Evolutionary conservation across 345 rosid genomes (phyloP).

Genomic region (Eucalyptus sp.): DNA sequence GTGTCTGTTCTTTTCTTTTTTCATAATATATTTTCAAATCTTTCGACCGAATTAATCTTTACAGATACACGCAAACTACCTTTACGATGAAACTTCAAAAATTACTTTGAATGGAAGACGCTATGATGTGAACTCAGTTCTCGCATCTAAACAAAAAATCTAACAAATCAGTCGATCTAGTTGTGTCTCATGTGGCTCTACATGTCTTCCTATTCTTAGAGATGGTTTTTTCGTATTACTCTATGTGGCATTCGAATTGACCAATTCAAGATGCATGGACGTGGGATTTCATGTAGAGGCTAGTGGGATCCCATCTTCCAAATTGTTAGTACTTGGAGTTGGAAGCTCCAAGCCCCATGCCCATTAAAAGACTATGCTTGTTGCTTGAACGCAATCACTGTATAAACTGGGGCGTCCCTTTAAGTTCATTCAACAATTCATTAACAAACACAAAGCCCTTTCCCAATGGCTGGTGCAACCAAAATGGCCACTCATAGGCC

Average conservation of each 20-base stretch:
- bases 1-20: not conserved
- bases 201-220: not conserved
- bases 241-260: not conserved
- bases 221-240: not conserved
- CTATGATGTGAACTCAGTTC: not conserved
- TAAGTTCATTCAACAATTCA: not conserved
- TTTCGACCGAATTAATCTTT: not conserved
- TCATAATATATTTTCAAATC: not conserved
- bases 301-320: not conserved
- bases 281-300: not conserved
- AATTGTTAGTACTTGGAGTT: not conserved
- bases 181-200: not conserved
- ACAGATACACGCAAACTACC: accelerated
- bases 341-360: not conserved
- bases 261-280: not conserved
- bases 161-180: accelerated
- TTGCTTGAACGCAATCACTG: not conserved
- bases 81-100: not conserved
- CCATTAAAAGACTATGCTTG: not conserved
- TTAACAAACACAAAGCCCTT: not conserved
- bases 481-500: not conserved
- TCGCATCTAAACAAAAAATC: not conserved
- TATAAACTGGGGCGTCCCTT: not conserved
- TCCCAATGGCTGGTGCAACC: not conserved
- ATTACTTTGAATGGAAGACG: not conserved